Base-by-base conservation (phyloP, 306 rosid genomes). In the Pyrus communis region DNA sequence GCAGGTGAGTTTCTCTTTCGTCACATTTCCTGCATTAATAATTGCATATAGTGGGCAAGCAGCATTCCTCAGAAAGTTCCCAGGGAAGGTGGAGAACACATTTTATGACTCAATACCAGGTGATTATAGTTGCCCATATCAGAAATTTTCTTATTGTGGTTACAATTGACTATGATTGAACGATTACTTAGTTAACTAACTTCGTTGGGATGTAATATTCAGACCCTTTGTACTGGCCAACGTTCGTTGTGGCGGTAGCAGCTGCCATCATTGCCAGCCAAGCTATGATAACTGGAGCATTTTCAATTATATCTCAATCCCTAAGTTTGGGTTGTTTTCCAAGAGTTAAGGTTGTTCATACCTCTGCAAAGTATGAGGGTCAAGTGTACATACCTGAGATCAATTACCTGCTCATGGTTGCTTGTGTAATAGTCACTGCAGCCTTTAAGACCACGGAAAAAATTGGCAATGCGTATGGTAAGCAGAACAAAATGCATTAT, bases 231-330 rank as follows among this genome's bases (percentile, higher is more conserved):
- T 93, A 93, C 70, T 93, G 98, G 98, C 98, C 98, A 65, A 89
- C 89, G 27, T 93, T 93, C 70, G 89, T 93, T 42, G 80, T 89
- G 23, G 98, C 98, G 0, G 86, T 91, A 71, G 95, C 73, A 9
- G 97, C 98, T 42, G 74, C 98, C 15, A 89, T 93, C 33, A 91
- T 93, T 52, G 97, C 97, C 7, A 91, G 97, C 71, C 97, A 93
- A 59, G 97, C 98, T 60, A 93, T 93, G 98, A 91, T 93, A 67
- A 82, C 98, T 1, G 98, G 98, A 76, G 85, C 98, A 30, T 93
- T 93, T 74, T 77, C 96, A 6, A 93, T 93, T 10, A 85, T 93
- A 46, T 63, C 90, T 4, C 98, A 91, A 58, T 92, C 91, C 3
- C 82, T 91, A 3, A 87, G 81, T 82, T 71, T 91, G 12, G 97